phyloP scores from a whole-genome alignment of 2,329 filamentous ascomycete species.

The Talaromyces sp. region DNA sequence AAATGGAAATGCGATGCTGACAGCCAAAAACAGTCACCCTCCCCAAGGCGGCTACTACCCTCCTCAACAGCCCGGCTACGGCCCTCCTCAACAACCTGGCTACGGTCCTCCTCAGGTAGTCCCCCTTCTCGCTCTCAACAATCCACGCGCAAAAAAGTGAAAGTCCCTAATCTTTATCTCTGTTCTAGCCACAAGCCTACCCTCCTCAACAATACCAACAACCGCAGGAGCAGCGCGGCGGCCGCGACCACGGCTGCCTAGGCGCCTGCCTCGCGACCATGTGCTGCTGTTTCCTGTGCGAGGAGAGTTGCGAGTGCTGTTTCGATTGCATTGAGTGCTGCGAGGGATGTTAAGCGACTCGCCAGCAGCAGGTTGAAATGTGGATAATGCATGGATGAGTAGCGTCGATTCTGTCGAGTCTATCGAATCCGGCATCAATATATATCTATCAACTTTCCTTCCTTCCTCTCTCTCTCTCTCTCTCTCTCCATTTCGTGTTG shows the following conservation, averaged over 20 bases:
- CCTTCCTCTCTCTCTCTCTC: background rate
- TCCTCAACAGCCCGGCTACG: conserved; percentile 30
- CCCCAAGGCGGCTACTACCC: conserved; percentile 22
- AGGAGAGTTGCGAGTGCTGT: conserved; percentile 63
- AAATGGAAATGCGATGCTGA: background rate
- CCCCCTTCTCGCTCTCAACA: conserved; percentile 3
- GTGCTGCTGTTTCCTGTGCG: conserved; percentile 63
- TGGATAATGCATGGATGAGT: background rate
- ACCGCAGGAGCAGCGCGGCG: conserved; percentile 27
- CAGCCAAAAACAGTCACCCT: conserved; percentile 5
- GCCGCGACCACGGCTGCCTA: conserved; percentile 53
- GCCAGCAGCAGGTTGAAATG: background rate
- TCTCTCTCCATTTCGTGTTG: background rate
- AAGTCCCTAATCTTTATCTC: background rate
- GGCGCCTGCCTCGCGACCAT: conserved; percentile 53
- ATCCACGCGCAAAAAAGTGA: background rate
- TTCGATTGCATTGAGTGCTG: conserved; percentile 59
- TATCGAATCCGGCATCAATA: background rate
- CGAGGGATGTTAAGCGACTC: conserved; percentile 33
- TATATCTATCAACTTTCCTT: background rate
- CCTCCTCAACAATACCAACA: conserved; percentile 39
- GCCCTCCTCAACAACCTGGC: conserved; percentile 19
- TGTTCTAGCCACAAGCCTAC: background rate
- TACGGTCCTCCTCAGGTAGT: conserved; percentile 38
- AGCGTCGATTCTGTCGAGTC: background rate